A percentile compares a stretch with the other conserved stretches of the same genome.
Conservation (phyloP, 176 grass and related monocot genomes). For the Bonia amplexicaulis region DNA sequence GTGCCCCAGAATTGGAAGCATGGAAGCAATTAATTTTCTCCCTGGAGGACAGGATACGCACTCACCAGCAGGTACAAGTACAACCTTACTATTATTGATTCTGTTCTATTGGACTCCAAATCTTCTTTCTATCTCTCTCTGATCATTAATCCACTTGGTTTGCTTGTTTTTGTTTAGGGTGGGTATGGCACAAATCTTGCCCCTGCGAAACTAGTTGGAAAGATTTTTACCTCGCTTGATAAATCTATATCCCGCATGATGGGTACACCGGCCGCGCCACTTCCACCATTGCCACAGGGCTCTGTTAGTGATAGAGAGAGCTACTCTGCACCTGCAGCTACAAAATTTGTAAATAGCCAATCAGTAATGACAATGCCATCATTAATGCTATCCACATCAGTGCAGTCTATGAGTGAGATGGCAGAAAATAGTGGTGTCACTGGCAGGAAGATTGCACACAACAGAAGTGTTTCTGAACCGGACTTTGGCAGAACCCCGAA, state of each 20-base stretch:
- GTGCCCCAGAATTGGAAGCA: slow-evolving; percentile 81
- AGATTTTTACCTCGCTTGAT: slow-evolving; percentile 84
- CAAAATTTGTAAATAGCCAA: slow-evolving; percentile 83
- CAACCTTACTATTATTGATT: not conserved
- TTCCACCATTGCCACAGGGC: slow-evolving; percentile 60
- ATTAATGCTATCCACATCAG: slow-evolving; percentile 64
- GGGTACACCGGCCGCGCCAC: slow-evolving; percentile 68
- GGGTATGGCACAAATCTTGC: slow-evolving; percentile 85
- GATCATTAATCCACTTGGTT: not conserved
- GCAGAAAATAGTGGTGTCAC: slow-evolving; percentile 36
- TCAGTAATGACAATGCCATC: slow-evolving; percentile 78
- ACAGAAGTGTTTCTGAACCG: slow-evolving; percentile 94
- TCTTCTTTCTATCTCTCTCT: not conserved
- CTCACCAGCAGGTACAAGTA: slow-evolving; percentile 76
- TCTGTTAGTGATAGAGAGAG: slow-evolving; percentile 54
- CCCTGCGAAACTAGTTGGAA: slow-evolving; percentile 79
- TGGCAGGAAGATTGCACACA: slow-evolving; percentile 61
- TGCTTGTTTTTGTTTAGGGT: slow-evolving; percentile 45
- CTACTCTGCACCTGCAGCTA: slow-evolving; percentile 29
- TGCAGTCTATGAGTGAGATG: slow-evolving; percentile 69
- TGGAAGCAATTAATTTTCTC: slow-evolving; percentile 84
- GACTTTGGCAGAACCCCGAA: slow-evolving; percentile 86
- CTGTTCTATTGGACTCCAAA: not conserved
- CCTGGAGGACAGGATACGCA: slow-evolving; percentile 83
- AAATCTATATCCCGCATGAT: slow-evolving; percentile 89